Conservation (phyloP, 805 yeast species). For the Candida krabiensis region DNA sequence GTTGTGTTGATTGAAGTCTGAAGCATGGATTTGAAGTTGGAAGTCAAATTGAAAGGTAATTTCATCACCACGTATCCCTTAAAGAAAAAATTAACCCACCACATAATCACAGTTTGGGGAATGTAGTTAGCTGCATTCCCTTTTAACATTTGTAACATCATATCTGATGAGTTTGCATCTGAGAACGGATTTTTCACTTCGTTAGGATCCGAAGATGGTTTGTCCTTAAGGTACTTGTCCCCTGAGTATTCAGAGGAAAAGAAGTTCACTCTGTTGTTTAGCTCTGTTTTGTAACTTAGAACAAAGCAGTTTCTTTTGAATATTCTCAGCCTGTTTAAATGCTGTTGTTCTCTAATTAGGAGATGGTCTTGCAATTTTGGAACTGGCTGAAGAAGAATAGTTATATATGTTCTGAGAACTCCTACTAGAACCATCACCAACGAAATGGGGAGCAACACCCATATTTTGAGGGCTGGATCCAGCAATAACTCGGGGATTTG, state of each 20-base stretch:
- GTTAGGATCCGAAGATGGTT: conserved; percentile 35
- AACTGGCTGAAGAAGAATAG: conserved; percentile 57
- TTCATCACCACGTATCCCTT: conserved; percentile 87
- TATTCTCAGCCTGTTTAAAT: conserved; percentile 56
- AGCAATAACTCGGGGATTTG: conserved; percentile 55
- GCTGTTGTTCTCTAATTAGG: conserved; percentile 61
- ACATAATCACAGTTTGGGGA: conserved; percentile 93
- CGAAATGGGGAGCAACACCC: conserved; percentile 92
- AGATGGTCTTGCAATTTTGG: conserved; percentile 54
- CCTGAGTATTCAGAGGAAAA: conserved; percentile 39
- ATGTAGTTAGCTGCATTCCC: conserved; percentile 79
- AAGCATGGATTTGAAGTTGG: conserved; percentile 86
- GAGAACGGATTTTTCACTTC: conserved; percentile 59
- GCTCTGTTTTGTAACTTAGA: conserved; percentile 49
- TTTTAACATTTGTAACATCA: conserved; percentile 74
- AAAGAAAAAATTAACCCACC: conserved; percentile 92
- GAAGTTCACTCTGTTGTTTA: conserved; percentile 54
- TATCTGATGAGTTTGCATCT: conserved; percentile 72
- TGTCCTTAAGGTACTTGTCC: conserved; percentile 56
- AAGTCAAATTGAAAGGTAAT: conserved; percentile 88
- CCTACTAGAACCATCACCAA: conserved; percentile 89
- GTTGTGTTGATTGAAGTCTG: conserved; percentile 84
- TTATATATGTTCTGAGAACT: conserved; percentile 66
- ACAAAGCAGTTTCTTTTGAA: conserved; percentile 51
- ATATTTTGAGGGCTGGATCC: conserved; percentile 79